Base-by-base conservation (phyloP, 768 basidiomycete genomes). In the Leccinum broughii region DNA sequence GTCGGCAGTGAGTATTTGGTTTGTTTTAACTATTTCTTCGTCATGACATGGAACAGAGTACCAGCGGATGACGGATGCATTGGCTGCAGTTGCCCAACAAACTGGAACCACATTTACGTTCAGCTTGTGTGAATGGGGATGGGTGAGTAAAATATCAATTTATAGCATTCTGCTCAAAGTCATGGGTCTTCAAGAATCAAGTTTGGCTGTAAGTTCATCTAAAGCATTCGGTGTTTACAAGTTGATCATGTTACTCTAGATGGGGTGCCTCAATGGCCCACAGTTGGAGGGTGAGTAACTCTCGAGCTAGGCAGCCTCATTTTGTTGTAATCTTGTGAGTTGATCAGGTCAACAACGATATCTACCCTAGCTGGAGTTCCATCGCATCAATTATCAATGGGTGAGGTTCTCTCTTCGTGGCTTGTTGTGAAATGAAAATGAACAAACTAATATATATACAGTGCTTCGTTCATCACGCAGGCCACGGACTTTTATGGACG, bases 111-210 rank as follows among this genome's bases (percentile, higher is more conserved):
- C 84, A 0, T 72, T 88, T 46, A 68, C 85, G 11, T 85, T 84
- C 56, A 86, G 85, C 37, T 69, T 88, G 28, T 88, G 87, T 66
- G 77, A 88, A 71, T 88, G 87, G 87, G 87, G 87, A 34, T 75
- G 80, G 70, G 87, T 87, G 60, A 69, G 80, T 72, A 28, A 61
- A 49, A 57, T 28, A 24, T 37, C 6, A 15, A 39, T 39, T 41
- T 13, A 6, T 26, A 15, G 15, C 10, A 4, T 52, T 32, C 49
- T 3, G 35, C 35, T 59, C n/a, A 53, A 41, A 10, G 28, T 7
- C 17, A 8, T 30, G n/a, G 52, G 13, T n/a, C 20, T 24, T 41
- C 57, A 85, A 85, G 83, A 78, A 76, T 64, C 81, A 85, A 74
- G 84, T 84, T 4, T 86, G 84, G 85, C 66, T 85, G 51, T 88